phyloP scores from a whole-genome alignment of 495 filamentous ascomycete species.

The Paragyromitra xinjiangensis region DNA sequence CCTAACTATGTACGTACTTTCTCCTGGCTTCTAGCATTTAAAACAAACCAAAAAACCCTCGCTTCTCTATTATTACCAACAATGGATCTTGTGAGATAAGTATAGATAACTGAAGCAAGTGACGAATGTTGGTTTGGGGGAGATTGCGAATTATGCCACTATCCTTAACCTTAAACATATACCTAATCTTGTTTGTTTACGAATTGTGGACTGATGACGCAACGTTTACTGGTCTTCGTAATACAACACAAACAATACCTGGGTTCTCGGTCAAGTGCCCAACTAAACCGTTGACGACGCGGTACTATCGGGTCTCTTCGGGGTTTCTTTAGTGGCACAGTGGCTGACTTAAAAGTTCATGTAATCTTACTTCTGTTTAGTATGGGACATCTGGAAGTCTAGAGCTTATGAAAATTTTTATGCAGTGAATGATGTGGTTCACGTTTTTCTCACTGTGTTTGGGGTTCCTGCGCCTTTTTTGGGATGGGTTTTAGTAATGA shows the following conservation, averaged over 20 bases:
- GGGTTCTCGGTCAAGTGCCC: neutral
- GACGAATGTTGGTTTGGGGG: neutral
- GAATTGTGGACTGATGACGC: neutral
- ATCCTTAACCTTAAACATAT: neutral
- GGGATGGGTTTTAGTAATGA: neutral
- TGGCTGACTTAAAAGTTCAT: neutral
- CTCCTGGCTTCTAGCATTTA: neutral
- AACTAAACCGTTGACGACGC: neutral
- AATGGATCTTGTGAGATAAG: neutral
- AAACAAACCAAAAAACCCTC: neutral
- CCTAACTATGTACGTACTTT: neutral
- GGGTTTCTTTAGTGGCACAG: neutral
- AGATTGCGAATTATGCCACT: conserved; percentile 15
- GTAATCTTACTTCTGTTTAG: neutral
- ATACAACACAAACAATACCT: neutral
- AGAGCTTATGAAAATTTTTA: neutral
- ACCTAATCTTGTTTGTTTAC: neutral
- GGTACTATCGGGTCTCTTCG: neutral
- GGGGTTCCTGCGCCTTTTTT: neutral
- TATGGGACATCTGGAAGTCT: neutral
- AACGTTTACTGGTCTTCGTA: neutral
- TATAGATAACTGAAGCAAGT: conserved; percentile 5
- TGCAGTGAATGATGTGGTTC: neutral
- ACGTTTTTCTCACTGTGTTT: conserved; percentile 13
- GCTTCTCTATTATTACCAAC: conserved; percentile 1